Base-by-base conservation (phyloP, 208 protist genomes). In the Leishmania aethiopica region DNA sequence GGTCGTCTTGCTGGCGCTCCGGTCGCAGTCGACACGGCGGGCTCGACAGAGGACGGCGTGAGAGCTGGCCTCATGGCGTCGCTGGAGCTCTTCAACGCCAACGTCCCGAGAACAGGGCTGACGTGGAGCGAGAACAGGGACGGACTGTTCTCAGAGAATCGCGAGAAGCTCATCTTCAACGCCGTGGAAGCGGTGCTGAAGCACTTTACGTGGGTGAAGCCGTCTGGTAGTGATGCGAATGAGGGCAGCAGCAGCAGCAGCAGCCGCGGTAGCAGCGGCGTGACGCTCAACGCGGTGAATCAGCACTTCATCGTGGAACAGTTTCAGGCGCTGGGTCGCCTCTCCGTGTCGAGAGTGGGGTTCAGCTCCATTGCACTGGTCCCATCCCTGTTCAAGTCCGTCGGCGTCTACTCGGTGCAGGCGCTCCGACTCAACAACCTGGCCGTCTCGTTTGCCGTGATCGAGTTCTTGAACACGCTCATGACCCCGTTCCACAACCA, bases 401-500 rank as follows among this genome's bases (percentile, higher is more conserved):
- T 97, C 5, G 91, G 90, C 22, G 22, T 45, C 66, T 78, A 84
- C 42, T 88, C 92, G 3, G 87, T 96, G 59, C 81, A 85, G 47
- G 94, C 94, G 28, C 82, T 99, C 32, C 89, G 91, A 74, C 85
- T 90, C 35, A 81, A 95, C 70, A 89, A 96, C 82, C 75, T 90
- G 32, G 86, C 91, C 57, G 89, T 97, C 11, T 89, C 89, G 28
- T 89, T 94, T 76, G 90, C 94, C 19, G 95, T 96, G 42, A 87
- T 98, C 32, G 94, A 98, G 80, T 96, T 97, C 71, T 77, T 99
- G 28, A 89, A 89, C 84, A 91, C 95, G 13, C 88, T 99, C 67
- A 98, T 99, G 95, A 95, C 94, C 42, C 95, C 97, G 28, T 95
- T 97, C 75, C 97, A 99, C 89, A 89, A 99, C 77, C 88, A 98